Evolutionary conservation across 192 early-diverging fungal genomes (phyloP).

Genomic region (Coemansia sp.): DNA sequence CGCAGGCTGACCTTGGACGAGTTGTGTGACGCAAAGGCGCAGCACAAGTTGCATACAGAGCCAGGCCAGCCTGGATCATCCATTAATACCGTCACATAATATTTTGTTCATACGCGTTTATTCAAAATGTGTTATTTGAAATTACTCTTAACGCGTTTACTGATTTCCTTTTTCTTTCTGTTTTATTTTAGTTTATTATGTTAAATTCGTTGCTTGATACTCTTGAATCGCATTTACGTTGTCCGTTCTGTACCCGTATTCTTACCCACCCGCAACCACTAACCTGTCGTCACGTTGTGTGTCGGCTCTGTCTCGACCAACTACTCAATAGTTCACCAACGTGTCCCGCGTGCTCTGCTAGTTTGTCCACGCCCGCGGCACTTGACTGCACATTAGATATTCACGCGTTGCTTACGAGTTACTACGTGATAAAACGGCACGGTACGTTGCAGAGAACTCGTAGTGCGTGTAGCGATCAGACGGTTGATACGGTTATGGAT

Average conservation of each 20-base stretch:
- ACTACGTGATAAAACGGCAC: constrained; percentile 13
- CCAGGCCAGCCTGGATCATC: constrained; percentile 16
- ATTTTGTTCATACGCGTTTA: no score
- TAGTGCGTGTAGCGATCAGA: constrained; percentile 9
- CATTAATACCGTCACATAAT: constrained; percentile 14
- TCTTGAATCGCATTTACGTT: constrained; percentile 11
- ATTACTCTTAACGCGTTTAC: not conserved
- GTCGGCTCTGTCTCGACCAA: constrained; percentile 25
- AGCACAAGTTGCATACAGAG: constrained; percentile 25
- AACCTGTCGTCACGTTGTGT: constrained; percentile 11
- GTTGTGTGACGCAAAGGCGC: constrained; percentile 45
- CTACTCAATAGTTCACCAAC: not conserved
- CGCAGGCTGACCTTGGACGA: constrained; percentile 51
- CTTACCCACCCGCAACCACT: constrained; percentile 10
- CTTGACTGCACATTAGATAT: no score
- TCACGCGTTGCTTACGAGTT: constrained; percentile 2
- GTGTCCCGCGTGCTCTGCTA: constrained; percentile 17
- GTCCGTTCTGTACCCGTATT: constrained; percentile 10
- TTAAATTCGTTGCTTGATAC: not conserved
- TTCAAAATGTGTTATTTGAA: no score
- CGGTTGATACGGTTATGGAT: constrained; percentile 2
- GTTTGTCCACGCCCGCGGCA: no score
- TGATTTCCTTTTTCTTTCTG: not conserved
- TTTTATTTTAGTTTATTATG: not conserved
- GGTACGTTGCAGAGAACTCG: not conserved